Evolutionary conservation across 2,329 filamentous ascomycete species (phyloP).

Genomic region (Ascocoryne sarcoides): DNA sequence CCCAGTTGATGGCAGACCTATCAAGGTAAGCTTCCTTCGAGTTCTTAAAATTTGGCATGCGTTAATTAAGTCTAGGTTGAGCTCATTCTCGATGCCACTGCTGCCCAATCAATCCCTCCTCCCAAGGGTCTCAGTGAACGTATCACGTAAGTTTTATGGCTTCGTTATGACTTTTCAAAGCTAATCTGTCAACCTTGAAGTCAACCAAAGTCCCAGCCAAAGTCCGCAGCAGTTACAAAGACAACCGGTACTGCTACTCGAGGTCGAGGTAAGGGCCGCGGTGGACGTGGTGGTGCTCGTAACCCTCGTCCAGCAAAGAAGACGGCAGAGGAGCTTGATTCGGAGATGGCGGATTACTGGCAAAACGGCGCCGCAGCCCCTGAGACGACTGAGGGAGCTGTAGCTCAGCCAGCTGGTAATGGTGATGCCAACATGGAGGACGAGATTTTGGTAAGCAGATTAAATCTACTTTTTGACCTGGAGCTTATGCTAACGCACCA

Average conservation of each 20-base stretch:
- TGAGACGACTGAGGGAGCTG: conserved; percentile 35
- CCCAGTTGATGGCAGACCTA: conserved; percentile 78
- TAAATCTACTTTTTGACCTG: background rate
- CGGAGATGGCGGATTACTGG: conserved; percentile 97
- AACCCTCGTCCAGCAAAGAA: conserved; percentile 67
- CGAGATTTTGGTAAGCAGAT: conserved; percentile 38
- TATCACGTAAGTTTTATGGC: conserved; percentile 52
- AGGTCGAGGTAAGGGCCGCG: conserved; percentile 33
- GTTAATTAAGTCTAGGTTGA: conserved; percentile 59
- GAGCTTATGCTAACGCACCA: conserved; percentile 3
- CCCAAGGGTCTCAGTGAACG: conserved; percentile 78
- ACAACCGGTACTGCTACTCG: conserved; percentile 48
- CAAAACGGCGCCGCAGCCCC: conserved; percentile 39
- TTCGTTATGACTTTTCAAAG: background rate
- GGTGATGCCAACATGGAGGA: conserved; percentile 59
- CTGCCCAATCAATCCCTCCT: conserved; percentile 56
- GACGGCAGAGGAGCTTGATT: conserved; percentile 91
- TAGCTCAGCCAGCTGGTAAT: conserved; percentile 25
- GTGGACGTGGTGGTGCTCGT: conserved; percentile 40
- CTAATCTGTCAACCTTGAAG: conserved; percentile 30
- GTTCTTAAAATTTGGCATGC: background rate
- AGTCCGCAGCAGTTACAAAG: conserved; percentile 72
- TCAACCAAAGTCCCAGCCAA: conserved; percentile 65
- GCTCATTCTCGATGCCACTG: conserved; percentile 73
- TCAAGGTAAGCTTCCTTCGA: conserved; percentile 62